Evolutionary conservation across 169 alveolate species (phyloP).

Genomic region (Blepharisma undulans): DNA sequence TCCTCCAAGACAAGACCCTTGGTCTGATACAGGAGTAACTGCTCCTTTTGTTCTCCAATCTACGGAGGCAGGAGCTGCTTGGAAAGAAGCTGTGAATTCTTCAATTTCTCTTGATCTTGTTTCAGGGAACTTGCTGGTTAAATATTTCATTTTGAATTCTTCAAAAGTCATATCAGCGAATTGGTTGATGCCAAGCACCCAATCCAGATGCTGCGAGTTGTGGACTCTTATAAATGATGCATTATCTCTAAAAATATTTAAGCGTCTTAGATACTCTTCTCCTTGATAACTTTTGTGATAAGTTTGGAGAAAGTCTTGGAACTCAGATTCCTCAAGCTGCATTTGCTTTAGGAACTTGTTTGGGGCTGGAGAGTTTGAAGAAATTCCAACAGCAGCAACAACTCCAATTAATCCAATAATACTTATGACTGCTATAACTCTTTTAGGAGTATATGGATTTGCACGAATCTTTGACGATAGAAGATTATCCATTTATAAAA

Average conservation of each 20-base stretch:
- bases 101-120: neutral
- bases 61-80: neutral
- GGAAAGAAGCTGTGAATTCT: neutral
- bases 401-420: neutral
- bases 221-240: neutral
- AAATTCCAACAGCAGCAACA: neutral
- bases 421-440: neutral
- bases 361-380: neutral
- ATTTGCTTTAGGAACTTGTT: neutral
- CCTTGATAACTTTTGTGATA: neutral
- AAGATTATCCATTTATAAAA: neutral
- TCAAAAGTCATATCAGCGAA: slow-evolving; percentile 32
- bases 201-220: neutral
- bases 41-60: slow-evolving; percentile 68
- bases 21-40: slow-evolving; percentile 55
- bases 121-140: slow-evolving; percentile 8
- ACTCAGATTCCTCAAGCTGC: neutral
- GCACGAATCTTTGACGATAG: neutral
- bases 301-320: slow-evolving; percentile 8
- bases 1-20: slow-evolving; percentile 60
- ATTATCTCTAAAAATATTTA: slow-evolving; percentile 22
- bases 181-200: slow-evolving; percentile 20
- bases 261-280: neutral
- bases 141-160: slow-evolving; percentile 24
- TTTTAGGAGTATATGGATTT: neutral